These are phyloP conservation scores for Parafenestella ontariensis DNA, from an alignment of 2,329 filamentous ascomycete species.

Conservation along the genomic window DNA sequence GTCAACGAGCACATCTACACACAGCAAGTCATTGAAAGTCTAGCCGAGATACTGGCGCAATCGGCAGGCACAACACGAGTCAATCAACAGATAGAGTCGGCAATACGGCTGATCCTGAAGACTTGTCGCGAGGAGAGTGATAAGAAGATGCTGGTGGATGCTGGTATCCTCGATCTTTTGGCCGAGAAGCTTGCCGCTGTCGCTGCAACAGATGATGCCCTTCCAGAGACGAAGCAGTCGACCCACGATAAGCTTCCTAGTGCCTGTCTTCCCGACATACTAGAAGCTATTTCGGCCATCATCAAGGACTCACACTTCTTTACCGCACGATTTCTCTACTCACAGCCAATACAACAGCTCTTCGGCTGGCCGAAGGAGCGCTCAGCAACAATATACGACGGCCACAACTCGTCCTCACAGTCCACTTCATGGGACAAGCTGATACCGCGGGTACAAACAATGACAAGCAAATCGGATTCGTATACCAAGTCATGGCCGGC, in stretches of 20 bases:
- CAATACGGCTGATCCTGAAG: constrained; percentile 64
- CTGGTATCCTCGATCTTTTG: constrained; percentile 79
- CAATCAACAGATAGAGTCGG: constrained; percentile 69
- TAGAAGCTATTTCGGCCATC: constrained; percentile 79
- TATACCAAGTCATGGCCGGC: constrained; percentile 55
- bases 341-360: constrained; percentile 46
- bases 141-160: constrained; percentile 73
- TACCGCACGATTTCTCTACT: constrained; percentile 66
- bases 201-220: constrained; percentile 35
- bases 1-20: constrained; percentile 64
- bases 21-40: constrained; percentile 64
- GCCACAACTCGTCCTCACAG: constrained; percentile 19
- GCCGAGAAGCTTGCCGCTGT: constrained; percentile 69
- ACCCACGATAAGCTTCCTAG: constrained; percentile 47
- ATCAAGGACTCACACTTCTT: constrained; percentile 81
- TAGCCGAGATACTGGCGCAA: constrained; percentile 71
- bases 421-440: constrained; percentile 40
- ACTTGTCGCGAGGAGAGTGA: constrained; percentile 74
- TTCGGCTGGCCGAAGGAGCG: constrained; percentile 42
- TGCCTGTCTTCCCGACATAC: constrained; percentile 69
- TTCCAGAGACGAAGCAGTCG: constrained; percentile 23
- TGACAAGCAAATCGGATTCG: constrained; percentile 48
- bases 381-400: constrained; percentile 26
- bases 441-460: constrained; percentile 49
- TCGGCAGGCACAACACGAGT: constrained; percentile 59